Percentiles rank a stretch among this genome's conserved stretches.
Evolutionary conservation across 805 yeast species (phyloP).

Genomic region (Pichia insulana): DNA sequence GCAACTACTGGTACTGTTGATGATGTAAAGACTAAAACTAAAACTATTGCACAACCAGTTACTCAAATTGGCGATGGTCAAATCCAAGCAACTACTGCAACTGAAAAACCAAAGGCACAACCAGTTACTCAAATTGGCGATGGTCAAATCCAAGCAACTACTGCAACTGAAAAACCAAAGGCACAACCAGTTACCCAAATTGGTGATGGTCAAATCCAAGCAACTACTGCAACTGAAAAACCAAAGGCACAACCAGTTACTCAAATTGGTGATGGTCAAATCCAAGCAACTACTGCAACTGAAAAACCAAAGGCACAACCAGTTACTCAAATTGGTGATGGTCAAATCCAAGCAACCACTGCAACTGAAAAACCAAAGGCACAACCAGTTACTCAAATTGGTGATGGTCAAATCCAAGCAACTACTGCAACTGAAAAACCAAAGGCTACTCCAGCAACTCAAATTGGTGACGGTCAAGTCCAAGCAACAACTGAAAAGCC

Average conservation of each 20-base stretch:
- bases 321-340: constrained; percentile 22
- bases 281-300: constrained; percentile 30
- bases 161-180: constrained; percentile 29
- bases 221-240: constrained; percentile 22
- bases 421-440: constrained; percentile 29
- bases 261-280: constrained; percentile 32
- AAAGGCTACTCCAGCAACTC: constrained; percentile 23
- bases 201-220: constrained; percentile 49
- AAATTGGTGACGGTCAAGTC: constrained; percentile 40
- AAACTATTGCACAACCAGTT: constrained; percentile 30
- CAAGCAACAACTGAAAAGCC: constrained; percentile 30
- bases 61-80: constrained; percentile 53
- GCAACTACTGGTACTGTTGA: constrained; percentile 28
- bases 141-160: constrained; percentile 22
- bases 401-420: constrained; percentile 43
- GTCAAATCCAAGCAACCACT: constrained; percentile 21
- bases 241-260: constrained; percentile 24
- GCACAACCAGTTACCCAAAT: constrained; percentile 30
- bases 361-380: constrained; percentile 30
- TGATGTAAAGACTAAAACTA: constrained; percentile 25
- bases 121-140: constrained; percentile 23
- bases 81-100: constrained; percentile 12
- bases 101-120: constrained; percentile 12
- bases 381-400: constrained; percentile 29
- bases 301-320: constrained; percentile 25